These are phyloP conservation scores for Dryas drummondii DNA, from an alignment of 306 rosid species.

Conservation along the genomic window DNA sequence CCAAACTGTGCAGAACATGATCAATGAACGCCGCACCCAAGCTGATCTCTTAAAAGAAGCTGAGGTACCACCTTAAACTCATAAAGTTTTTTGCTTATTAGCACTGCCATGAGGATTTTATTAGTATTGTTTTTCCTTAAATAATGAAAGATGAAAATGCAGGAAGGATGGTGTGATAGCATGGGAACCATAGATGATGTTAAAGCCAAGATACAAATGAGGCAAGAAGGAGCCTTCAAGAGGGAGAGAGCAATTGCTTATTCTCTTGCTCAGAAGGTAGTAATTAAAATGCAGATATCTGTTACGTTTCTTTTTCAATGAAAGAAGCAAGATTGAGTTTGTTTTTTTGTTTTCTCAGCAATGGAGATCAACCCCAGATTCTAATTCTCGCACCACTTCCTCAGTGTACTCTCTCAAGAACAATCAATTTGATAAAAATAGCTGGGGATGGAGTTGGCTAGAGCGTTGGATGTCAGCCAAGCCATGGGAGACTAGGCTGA, in stretches of 20 bases:
- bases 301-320: background rate
- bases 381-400: constrained; percentile 34
- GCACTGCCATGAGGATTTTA: too few relatives aligned
- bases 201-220: constrained; percentile 74
- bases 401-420: constrained; percentile 47
- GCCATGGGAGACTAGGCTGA: constrained; percentile 95
- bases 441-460: constrained; percentile 97
- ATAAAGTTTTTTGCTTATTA: background rate
- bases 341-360: constrained; percentile 49
- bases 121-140: background rate
- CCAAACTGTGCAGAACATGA: constrained; percentile 82
- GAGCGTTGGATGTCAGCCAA: constrained; percentile 99
- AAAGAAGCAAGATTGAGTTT: background rate
- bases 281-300: background rate
- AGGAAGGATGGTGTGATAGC: constrained; percentile 99
- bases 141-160: constrained; percentile 1
- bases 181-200: constrained; percentile 78
- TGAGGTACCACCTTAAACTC: constrained; percentile 51
- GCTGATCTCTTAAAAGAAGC: constrained; percentile 83
- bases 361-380: constrained; percentile 58
- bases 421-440: constrained; percentile 57
- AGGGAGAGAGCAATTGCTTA: constrained; percentile 96
- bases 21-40: constrained; percentile 56
- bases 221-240: constrained; percentile 91
- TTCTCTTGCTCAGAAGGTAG: constrained; percentile 90